Percentiles rank a stretch among this genome's conserved stretches.
Evolutionary conservation across 805 yeast genomes (phyloP).

Genomic region (Nakazawaea pomicola): DNA sequence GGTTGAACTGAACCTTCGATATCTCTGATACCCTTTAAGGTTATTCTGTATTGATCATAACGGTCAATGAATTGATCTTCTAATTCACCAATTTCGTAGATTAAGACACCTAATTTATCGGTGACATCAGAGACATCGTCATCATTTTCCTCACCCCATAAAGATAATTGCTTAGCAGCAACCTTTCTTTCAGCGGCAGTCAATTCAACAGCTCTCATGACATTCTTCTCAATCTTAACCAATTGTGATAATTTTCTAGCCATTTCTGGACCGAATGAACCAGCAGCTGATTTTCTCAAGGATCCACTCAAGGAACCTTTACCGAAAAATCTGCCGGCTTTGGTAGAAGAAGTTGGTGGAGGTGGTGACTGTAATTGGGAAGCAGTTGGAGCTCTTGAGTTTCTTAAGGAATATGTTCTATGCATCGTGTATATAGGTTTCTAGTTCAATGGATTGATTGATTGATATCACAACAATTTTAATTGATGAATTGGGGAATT

Average conservation of each 20-base stretch:
- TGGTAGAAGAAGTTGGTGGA: conserved; percentile 74
- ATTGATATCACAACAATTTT: background rate
- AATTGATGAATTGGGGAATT: conserved; percentile 6
- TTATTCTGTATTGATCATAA: conserved; percentile 96
- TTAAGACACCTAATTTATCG: conserved; percentile 92
- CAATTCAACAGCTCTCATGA: conserved; percentile 89
- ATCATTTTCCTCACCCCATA: conserved; percentile 98
- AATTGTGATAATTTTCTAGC: conserved; percentile 86
- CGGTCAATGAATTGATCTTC: conserved; percentile 98
- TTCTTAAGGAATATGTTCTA: conserved; percentile 80
- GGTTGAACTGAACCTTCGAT: conserved; percentile 98
- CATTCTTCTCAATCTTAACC: conserved; percentile 94
- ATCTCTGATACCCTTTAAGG: conserved; percentile 90
- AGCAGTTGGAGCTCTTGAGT: conserved; percentile 76
- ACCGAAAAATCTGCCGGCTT: conserved; percentile 68
- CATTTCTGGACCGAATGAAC: conserved; percentile 90
- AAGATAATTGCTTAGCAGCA: conserved; percentile 93
- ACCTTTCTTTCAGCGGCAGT: conserved; percentile 92
- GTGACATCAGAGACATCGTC: conserved; percentile 97
- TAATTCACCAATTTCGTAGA: conserved; percentile 95
- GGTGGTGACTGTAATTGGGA: conserved; percentile 77
- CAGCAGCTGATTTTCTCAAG: conserved; percentile 82
- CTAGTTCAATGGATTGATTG: conserved; percentile 12
- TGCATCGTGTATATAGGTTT: conserved; percentile 45
- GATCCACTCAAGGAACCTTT: conserved; percentile 62